phyloP scores from a whole-genome alignment of 768 basidiomycete species.

The Tremella yokohamensis region DNA sequence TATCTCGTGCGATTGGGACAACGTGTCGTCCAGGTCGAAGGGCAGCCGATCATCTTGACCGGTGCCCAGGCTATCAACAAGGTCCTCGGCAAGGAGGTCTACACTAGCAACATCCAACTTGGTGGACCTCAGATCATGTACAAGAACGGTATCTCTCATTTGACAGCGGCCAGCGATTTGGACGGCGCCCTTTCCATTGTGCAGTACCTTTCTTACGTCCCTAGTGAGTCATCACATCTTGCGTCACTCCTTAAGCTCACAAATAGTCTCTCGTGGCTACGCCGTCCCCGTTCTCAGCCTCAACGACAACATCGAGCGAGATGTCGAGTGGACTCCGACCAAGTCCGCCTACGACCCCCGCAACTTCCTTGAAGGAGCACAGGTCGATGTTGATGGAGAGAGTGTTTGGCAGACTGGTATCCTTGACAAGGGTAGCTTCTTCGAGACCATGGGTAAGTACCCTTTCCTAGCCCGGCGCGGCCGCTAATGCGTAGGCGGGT shows the following conservation, averaged over 20 bases:
- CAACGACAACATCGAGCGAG: constrained; percentile 83
- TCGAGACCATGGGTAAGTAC: constrained; percentile 76
- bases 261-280: constrained; percentile 60
- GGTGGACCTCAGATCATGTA: constrained; percentile 99
- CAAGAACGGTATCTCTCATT: constrained; percentile 98
- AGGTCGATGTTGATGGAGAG: constrained; percentile 64
- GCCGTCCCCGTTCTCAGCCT: constrained; percentile 71
- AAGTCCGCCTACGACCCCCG: constrained; percentile 91
- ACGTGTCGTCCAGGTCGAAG: constrained; percentile 96
- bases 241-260: constrained; percentile 2
- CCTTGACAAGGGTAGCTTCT: constrained; percentile 96
- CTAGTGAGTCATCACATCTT: constrained; percentile 54
- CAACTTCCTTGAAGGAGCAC: constrained; percentile 95
- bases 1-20: constrained; percentile 97
- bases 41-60: constrained; percentile 97
- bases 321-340: constrained; percentile 81
- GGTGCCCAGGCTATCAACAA: constrained; percentile 97
- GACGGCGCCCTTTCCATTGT: constrained; percentile 92
- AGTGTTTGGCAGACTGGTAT: constrained; percentile 80
- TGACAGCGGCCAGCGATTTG: constrained; percentile 89
- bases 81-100: constrained; percentile 96
- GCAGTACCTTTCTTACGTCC: constrained; percentile 91
- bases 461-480: not conserved
- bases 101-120: constrained; percentile 96
- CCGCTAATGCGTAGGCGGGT: constrained; percentile 57